Evolutionary conservation across 768 basidiomycete genomes (phyloP), one percentile per base, ranked within the genome.

Genomic region (Strobilomyces dryophilus): DNA sequence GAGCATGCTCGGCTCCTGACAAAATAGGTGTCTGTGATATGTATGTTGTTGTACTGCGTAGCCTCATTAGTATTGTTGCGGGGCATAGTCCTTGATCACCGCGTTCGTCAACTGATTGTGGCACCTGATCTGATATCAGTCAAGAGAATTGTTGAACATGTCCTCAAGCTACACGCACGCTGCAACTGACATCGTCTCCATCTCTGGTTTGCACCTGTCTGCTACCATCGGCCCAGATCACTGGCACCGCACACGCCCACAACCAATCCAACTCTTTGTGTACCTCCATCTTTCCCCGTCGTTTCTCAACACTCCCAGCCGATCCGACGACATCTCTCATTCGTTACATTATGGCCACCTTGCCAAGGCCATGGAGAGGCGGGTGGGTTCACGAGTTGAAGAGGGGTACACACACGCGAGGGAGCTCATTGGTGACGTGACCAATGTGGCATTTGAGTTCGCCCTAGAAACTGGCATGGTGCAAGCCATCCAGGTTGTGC

Each of bases 271-370:
- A 12, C 63, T 85, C 59, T 74, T 74, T 9, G 62, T 87, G 29
- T 59, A 62, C 9, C 61, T 79, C 48, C 73, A 80, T 51, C 71
- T 82, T 2, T 43, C 62, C 18, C 65, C 70, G 0, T 61, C 68
- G 3, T 77, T 74, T 54, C 73, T 89, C 52, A 55, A 74, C 11
- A 46, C 59, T 0, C 74, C 83, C 0, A 82, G 77, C 0, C 47
- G 58, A 24, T 71, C 76, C 0, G 84, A 86, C 65, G 64, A 81
- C 56, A 78, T 87, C 15, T 52, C 64, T 0, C 75, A 83, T 52
- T 81, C 83, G 0, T 68, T 89, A 7, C 80, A 89, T 66, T 89
- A 90, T 61, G 83, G 84, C 5, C 73, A 79, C 26, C 75, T 89
- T 27, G 71, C 77, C 21, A 85, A 85, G 59, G 64, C 66, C 0